phyloP scores from a whole-genome alignment of 768 basidiomycete species.

The Collybia sp. region DNA sequence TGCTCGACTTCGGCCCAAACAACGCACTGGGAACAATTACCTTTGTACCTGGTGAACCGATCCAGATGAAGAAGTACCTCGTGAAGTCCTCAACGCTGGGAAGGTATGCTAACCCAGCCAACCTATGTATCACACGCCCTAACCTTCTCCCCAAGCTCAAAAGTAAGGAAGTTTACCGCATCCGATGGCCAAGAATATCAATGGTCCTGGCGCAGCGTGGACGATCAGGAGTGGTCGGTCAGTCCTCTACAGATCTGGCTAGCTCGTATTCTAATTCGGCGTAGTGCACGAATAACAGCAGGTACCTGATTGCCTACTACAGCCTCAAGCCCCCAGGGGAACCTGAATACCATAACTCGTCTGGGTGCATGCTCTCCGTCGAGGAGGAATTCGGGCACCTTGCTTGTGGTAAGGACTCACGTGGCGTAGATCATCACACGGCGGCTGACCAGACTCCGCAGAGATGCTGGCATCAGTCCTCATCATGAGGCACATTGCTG shows the following conservation, averaged over 20 bases:
- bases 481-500: conserved; percentile 61
- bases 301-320: conserved; percentile 57
- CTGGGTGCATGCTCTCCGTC: conserved; percentile 59
- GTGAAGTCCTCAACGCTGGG: conserved; percentile 30
- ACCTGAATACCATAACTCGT: conserved; percentile 47
- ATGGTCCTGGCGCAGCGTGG: conserved; percentile 47
- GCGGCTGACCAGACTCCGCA: conserved; percentile 17
- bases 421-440: neutral
- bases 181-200: conserved; percentile 58
- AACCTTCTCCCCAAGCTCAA: conserved; percentile 24
- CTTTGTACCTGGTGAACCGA: conserved; percentile 26
- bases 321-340: conserved; percentile 51
- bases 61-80: conserved; percentile 53
- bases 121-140: conserved; percentile 1
- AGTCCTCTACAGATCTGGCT: conserved; percentile 15
- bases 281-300: conserved; percentile 52
- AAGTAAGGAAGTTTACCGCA: conserved; percentile 47
- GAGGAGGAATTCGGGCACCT: conserved; percentile 56
- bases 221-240: conserved; percentile 64
- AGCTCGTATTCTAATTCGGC: conserved; percentile 1
- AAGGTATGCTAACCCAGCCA: conserved; percentile 30
- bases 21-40: conserved; percentile 49
- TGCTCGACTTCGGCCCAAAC: conserved; percentile 46
- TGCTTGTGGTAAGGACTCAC: conserved; percentile 41
- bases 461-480: conserved; percentile 57